Percentiles rank a stretch among this genome's conserved stretches.
These are phyloP conservation scores for Saturnispora sanitii DNA, from an alignment of 805 yeast species.

Conservation along the genomic window DNA sequence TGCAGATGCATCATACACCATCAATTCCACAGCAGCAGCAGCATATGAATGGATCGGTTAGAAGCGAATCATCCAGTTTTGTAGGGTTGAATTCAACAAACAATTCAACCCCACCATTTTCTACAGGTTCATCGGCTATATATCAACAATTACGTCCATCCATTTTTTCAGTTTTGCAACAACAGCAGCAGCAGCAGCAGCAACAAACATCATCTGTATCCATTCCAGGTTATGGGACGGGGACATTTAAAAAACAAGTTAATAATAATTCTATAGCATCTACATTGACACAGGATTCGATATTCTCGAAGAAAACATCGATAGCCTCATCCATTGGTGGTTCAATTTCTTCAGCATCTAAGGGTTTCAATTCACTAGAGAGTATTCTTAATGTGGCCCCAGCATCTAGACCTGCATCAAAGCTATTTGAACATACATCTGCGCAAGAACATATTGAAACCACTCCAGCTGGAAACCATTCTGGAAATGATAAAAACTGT, in stretches of 20 bases:
- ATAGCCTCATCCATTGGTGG: constrained; percentile 1
- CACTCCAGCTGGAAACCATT: too few species aligned
- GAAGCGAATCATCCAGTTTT: not conserved
- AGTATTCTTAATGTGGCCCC: not conserved
- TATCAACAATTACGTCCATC: constrained; percentile 3
- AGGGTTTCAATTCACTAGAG: not conserved
- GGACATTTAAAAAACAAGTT: not conserved
- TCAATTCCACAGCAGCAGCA: not conserved
- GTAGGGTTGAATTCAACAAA: not conserved
- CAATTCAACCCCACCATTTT: not conserved
- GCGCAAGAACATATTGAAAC: too few species aligned
- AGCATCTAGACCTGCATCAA: too few species aligned
- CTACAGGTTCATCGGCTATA: not conserved
- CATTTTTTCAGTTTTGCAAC: not conserved
- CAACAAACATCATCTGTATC: not conserved
- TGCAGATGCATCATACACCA: too few species aligned
- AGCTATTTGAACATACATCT: too few species aligned
- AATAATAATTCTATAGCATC: not conserved
- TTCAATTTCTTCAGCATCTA: not conserved
- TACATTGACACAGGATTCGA: constrained; percentile 1
- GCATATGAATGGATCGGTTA: not conserved
- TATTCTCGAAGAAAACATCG: constrained; percentile 4
- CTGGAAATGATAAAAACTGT: too few species aligned
- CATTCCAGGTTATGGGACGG: not conserved
- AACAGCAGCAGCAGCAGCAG: not conserved